These are phyloP conservation scores for Colletotrichum orchidophilum DNA, from an alignment of 2,329 filamentous ascomycete genomes.

Conservation along the genomic window DNA sequence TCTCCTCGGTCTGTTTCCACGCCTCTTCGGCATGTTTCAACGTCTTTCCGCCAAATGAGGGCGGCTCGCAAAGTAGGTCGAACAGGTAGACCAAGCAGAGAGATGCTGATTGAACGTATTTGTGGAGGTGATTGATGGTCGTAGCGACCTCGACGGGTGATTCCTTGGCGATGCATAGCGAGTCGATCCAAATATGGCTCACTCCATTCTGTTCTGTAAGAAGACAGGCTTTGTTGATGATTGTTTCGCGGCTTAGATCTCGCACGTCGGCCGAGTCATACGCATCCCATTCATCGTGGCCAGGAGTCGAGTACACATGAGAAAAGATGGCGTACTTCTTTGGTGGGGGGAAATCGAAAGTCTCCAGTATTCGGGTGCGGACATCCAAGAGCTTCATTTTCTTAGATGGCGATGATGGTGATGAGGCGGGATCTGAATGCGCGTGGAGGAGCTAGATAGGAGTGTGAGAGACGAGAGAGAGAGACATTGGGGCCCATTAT, in stretches of 20 bases:
- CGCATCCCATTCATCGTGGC: background rate
- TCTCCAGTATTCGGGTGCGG: no score
- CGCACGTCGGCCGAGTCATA: background rate
- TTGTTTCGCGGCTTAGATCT: background rate
- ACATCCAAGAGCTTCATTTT: no score
- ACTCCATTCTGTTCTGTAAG: background rate
- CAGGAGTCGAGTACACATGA: background rate
- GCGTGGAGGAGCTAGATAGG: no score
- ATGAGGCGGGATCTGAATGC: no score
- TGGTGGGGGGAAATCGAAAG: background rate
- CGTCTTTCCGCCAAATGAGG: background rate
- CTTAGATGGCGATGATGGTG: no score
- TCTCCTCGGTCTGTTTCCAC: no score
- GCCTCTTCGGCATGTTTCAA: no score
- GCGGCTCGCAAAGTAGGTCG: background rate
- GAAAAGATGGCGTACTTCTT: slow-evolving; percentile 5
- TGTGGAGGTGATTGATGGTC: background rate
- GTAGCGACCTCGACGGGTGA: background rate
- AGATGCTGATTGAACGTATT: background rate
- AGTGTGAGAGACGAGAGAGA: no score
- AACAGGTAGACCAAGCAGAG: slow-evolving; percentile 5
- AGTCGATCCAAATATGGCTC: background rate
- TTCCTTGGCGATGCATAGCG: background rate
- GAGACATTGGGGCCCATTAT: no score
- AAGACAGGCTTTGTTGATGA: background rate